These are phyloP conservation scores for Trichosporon faecale DNA, from an alignment of 1,284 basidiomycete species.

Conservation along the genomic window DNA sequence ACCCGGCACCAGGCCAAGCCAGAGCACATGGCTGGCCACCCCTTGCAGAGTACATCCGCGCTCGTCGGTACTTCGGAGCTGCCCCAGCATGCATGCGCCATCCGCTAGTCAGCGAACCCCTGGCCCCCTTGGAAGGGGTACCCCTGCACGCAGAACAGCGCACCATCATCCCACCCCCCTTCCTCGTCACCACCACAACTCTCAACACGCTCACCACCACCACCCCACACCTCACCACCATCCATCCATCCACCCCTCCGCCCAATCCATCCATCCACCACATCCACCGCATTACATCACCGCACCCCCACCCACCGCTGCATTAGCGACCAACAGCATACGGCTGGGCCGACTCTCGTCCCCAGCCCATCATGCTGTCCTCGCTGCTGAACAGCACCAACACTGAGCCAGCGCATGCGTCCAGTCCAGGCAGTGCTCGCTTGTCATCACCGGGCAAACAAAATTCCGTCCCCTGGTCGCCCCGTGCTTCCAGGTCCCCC, in stretches of 20 bases:
- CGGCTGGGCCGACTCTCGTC: background rate
- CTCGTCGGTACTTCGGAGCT: conserved; percentile 3
- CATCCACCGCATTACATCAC: background rate
- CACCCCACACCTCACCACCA: conserved; percentile 10
- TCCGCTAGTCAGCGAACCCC: background rate
- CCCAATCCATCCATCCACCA: conserved; percentile 12
- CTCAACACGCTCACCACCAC: conserved; percentile 11
- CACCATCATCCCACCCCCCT: background rate
- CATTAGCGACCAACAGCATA: conserved; percentile 4
- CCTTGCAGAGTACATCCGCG: background rate
- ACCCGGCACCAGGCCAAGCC: background rate
- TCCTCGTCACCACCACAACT: conserved; percentile 10
- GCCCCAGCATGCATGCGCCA: background rate
- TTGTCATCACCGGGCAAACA: conserved; percentile 2
- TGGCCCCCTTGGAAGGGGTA: background rate
- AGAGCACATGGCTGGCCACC: background rate
- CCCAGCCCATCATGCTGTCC: conserved; percentile 14
- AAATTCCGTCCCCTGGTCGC: conserved; percentile 9
- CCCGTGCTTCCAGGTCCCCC: background rate
- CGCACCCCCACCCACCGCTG: background rate
- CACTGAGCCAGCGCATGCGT: conserved; percentile 10
- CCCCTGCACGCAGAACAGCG: background rate
- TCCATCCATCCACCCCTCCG: conserved; percentile 10
- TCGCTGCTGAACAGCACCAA: conserved; percentile 14
- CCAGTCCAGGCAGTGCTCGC: conserved; percentile 2